These are phyloP conservation scores for Neohortaea acidophila DNA, from an alignment of 495 filamentous ascomycete species.

Conservation along the genomic window DNA sequence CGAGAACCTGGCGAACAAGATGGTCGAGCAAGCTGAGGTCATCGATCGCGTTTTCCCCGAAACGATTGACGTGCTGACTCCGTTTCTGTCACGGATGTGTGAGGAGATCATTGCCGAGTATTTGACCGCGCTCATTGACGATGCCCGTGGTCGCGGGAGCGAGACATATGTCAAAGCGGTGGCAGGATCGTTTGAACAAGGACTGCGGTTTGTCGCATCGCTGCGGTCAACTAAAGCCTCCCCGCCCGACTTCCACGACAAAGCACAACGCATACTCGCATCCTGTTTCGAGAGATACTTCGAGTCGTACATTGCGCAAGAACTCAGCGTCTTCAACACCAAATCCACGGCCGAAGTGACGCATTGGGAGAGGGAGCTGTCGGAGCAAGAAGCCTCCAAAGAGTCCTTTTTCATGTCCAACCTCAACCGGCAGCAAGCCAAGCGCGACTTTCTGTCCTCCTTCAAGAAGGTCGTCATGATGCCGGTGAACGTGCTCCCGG, in stretches of 20 bases:
- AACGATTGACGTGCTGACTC: slow-evolving; percentile 53
- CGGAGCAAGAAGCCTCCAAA: slow-evolving; percentile 75
- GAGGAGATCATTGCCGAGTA: slow-evolving; percentile 81
- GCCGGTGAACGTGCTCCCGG: slow-evolving; percentile 73
- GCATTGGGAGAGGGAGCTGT: slow-evolving; percentile 80
- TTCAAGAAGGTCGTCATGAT: slow-evolving; percentile 99
- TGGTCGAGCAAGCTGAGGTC: slow-evolving; percentile 71
- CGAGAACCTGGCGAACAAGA: slow-evolving; percentile 47
- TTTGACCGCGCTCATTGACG: slow-evolving; percentile 71
- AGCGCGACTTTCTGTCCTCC: slow-evolving; percentile 85
- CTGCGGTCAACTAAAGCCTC: slow-evolving; percentile 49
- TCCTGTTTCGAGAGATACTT: slow-evolving; percentile 80
- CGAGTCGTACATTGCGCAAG: slow-evolving; percentile 84
- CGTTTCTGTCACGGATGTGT: slow-evolving; percentile 66
- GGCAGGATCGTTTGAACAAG: slow-evolving; percentile 74
- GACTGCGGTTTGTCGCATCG: slow-evolving; percentile 53
- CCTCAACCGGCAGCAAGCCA: slow-evolving; percentile 85
- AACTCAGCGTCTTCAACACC: slow-evolving; percentile 69
- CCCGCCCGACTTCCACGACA: slow-evolving; percentile 38
- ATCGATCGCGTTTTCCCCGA: slow-evolving; percentile 77
- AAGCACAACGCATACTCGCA: slow-evolving; percentile 43
- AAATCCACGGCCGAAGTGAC: slow-evolving; percentile 60
- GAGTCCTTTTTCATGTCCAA: slow-evolving; percentile 93
- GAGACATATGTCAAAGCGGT: slow-evolving; percentile 75
- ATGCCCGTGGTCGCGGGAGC: slow-evolving; percentile 62